Evolutionary conservation across 208 protist species (phyloP).

Genomic region (Acanthamoeba triangularis): DNA sequence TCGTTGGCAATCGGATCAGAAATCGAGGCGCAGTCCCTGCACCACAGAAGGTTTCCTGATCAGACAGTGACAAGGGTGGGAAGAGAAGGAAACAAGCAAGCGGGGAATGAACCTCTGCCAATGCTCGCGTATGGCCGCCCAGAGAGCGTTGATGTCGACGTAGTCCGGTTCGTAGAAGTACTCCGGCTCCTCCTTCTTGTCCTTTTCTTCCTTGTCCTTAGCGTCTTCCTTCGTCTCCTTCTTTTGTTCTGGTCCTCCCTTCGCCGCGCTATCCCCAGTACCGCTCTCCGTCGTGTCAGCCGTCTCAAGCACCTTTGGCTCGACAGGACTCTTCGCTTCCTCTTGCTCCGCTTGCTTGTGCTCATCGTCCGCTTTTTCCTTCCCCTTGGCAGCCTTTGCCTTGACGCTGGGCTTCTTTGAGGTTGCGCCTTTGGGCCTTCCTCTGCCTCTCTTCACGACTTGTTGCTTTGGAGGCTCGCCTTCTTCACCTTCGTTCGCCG

Average conservation of each 20-base stretch:
- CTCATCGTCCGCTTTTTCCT: neutral
- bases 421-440: neutral
- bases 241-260: neutral
- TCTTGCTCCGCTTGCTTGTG: neutral
- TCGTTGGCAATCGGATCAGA: slow-evolving; percentile 6
- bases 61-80: neutral
- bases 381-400: neutral
- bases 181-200: neutral
- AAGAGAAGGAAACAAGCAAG: neutral
- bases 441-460: neutral
- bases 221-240: neutral
- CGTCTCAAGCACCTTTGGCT: too few species aligned
- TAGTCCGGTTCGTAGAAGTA: slow-evolving; percentile 49
- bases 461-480: neutral
- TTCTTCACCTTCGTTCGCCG: neutral
- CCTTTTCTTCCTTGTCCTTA: neutral
- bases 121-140: slow-evolving; percentile 5
- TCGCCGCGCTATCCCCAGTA: too few species aligned
- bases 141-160: slow-evolving; percentile 55
- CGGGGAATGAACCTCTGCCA: slow-evolving; percentile 5
- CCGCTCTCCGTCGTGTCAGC: too few species aligned
- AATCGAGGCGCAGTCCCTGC: neutral
- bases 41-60: too few species aligned
- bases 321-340: neutral
- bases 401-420: neutral